Evolutionary conservation across 2,329 filamentous ascomycete genomes (phyloP), one percentile per base, ranked within the genome.

Genomic region (Hypoxylon sp.): DNA sequence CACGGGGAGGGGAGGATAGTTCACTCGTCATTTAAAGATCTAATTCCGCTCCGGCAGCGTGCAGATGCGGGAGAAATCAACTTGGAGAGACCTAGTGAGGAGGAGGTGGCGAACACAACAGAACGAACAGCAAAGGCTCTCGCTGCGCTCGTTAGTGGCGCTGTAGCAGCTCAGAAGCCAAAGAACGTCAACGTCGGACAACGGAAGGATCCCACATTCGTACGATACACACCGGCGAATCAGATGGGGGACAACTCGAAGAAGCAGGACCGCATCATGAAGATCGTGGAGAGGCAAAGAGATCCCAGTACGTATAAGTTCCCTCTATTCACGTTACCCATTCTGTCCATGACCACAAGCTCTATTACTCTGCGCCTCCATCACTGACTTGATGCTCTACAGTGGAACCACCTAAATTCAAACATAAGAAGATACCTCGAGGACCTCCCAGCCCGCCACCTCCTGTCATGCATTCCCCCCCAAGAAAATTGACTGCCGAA

Each of bases 341-440:
- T 24, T 27, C n/a, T 7, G 15, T 35, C 51, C 6, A 51, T 15
- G 6, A 8, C 7, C 31, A 7, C 19, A 32, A 37, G 21, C 7
- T 19, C 17, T 7, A 27, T 32, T 3, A 39, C 17, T 42, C 31
- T 50, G 35, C 17, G 6, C 10, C 5, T 53, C 48, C 27, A 53
- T 48, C 52, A 31, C 70, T 72, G 57, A 72, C 48, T 21, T 57
- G 2, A 21, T 50, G 27, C 54, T 3, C 29, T 54, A 63, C 21
- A 70, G 68, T 76, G 91, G 95, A 98, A 77, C 96, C 96, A 1
- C 95, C 96, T 1, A 98, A 98, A 77, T 98, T 98, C 84, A 98
- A 98, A 82, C 93, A 98, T 83, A 98, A 98, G 86, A 97, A 98
- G 83, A 97, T 99, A 64, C 95, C 95, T 8, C 89, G 93, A 74